Percentiles rank a stretch among this genome's conserved stretches.
Evolutionary conservation across 2,329 filamentous ascomycete genomes (phyloP).

Genomic region (Waltergamsia citrina): DNA sequence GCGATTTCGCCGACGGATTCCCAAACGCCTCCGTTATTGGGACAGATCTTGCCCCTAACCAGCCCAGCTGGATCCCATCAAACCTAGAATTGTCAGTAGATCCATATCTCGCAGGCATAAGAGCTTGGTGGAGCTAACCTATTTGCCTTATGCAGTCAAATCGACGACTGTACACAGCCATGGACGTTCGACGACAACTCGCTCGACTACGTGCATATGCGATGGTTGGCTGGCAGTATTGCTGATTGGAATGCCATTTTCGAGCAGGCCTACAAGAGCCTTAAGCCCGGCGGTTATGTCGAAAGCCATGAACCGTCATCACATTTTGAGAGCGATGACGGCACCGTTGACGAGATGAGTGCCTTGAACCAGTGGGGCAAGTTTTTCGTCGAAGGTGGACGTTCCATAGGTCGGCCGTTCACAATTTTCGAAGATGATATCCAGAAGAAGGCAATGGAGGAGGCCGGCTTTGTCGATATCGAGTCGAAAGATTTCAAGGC

Average conservation of each 20-base stretch:
- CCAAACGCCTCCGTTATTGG: constrained; percentile 4
- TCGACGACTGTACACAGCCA: constrained; percentile 9
- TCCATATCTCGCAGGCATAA: too few species aligned
- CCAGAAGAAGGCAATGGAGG: constrained; percentile 9
- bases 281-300: constrained; percentile 8
- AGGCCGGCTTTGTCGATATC: constrained; percentile 8
- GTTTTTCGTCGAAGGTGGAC: constrained; percentile 14
- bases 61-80: constrained; percentile 25
- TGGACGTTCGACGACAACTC: constrained; percentile 35
- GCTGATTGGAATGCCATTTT: constrained; percentile 46
- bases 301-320: constrained; percentile 5
- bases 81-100: neutral
- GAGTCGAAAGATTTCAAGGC: constrained; percentile 6
- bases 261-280: constrained; percentile 8
- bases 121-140: neutral
- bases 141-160: constrained; percentile 6
- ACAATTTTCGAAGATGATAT: constrained; percentile 8
- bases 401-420: constrained; percentile 16
- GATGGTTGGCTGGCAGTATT: constrained; percentile 46
- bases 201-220: constrained; percentile 52
- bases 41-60: constrained; percentile 6
- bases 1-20: constrained; percentile 18
- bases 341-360: constrained; percentile 2
- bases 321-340: constrained; percentile 6
- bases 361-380: constrained; percentile 7